phyloP scores from a whole-genome alignment of 78 protist species.

The Dictyostelium brefeldianum region DNA sequence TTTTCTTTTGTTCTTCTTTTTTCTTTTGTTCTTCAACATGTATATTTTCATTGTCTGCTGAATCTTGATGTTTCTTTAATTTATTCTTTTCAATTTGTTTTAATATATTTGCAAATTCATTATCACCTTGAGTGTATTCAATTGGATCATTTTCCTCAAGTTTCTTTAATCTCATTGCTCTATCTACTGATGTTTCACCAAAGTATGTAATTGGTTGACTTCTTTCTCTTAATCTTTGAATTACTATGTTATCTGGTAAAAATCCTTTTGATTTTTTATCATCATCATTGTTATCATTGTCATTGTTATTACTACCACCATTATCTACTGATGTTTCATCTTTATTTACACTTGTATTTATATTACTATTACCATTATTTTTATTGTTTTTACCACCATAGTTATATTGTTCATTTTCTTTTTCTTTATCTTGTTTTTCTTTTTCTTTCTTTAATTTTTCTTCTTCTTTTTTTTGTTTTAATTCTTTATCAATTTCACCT shows the following conservation, averaged over 20 bases:
- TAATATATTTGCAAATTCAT: conserved; percentile 54
- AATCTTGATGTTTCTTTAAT: neutral
- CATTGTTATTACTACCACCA: neutral
- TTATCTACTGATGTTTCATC: neutral
- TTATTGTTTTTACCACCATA: neutral
- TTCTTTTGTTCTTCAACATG: neutral
- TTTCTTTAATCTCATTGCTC: conserved; percentile 56
- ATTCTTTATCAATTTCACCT: conserved; percentile 80
- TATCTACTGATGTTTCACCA: conserved; percentile 50
- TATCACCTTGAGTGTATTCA: conserved; percentile 72
- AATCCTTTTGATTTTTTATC: conserved; percentile 11
- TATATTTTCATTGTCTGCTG: neutral
- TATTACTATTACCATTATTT: neutral
- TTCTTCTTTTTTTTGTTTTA: conserved; percentile 58
- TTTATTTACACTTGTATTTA: neutral
- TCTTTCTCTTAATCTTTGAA: conserved; percentile 72
- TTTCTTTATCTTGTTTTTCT: conserved; percentile 4
- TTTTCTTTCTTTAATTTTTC: conserved; percentile 38
- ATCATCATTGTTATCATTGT: neutral
- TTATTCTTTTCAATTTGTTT: conserved; percentile 45
- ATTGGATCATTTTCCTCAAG: conserved; percentile 80
- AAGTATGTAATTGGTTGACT: conserved; percentile 82
- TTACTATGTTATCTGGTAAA: conserved; percentile 51
- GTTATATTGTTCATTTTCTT: neutral
- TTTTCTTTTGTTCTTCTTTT: neutral